These are phyloP conservation scores for Lizonia empirigonia DNA, from an alignment of 2,329 filamentous ascomycete genomes.

Conservation along the genomic window DNA sequence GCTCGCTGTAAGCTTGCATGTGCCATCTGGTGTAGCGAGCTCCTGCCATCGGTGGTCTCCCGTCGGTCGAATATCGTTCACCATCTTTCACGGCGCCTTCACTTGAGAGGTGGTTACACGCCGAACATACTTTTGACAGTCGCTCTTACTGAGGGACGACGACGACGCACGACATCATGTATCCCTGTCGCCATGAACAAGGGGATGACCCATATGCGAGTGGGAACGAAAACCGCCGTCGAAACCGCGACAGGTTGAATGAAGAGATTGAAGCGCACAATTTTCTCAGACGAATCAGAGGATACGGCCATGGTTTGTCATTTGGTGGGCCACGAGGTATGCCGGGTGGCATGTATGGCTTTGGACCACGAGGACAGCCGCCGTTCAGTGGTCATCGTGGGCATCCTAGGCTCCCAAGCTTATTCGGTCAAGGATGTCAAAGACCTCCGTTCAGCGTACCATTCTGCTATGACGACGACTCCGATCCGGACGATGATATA, in stretches of 20 bases:
- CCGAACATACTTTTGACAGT: not conserved
- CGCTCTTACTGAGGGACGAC: too few relatives aligned
- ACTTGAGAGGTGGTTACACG: not conserved
- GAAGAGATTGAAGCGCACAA: not conserved
- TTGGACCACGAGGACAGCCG: not conserved
- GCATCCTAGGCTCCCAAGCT: not conserved
- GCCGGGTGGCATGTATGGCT: not conserved
- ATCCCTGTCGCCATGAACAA: constrained; percentile 2
- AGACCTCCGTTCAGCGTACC: not conserved
- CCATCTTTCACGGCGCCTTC: not conserved
- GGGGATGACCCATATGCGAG: constrained; percentile 16
- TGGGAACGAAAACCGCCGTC: constrained; percentile 20
- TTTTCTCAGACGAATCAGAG: not conserved
- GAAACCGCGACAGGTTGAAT: constrained; percentile 9
- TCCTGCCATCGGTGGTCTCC: not conserved
- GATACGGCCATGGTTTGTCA: not conserved
- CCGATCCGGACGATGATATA: not conserved
- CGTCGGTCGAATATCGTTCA: not conserved
- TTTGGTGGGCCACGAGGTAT: not conserved
- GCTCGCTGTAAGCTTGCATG: not conserved
- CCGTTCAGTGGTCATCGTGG: not conserved
- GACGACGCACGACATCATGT: not conserved
- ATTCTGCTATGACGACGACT: not conserved
- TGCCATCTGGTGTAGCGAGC: not conserved
- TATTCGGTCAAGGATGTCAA: not conserved